Evolutionary conservation across 208 protist genomes (phyloP), one percentile per base, ranked within the genome.

Genomic region (Tritrichomonas foetus): DNA sequence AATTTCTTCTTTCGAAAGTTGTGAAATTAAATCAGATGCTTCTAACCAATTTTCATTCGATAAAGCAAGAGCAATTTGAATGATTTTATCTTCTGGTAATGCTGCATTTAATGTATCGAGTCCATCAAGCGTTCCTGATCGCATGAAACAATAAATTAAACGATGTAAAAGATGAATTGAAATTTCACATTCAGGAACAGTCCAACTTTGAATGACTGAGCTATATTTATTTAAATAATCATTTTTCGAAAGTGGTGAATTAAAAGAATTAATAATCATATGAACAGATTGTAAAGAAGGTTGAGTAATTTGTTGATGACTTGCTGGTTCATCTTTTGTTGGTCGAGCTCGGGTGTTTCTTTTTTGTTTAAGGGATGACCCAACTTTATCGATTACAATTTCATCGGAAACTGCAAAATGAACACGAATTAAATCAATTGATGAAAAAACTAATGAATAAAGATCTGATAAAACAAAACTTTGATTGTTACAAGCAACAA

Each of bases 251-350:
- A 89, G 0, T 39, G 78, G 78, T 39, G 78, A 89, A n/a, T 89
- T 20, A 49, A 89, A 89, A 27, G 47, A 44, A 57, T 89, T 89
- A 25, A 89, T 89, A 0, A 89, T 39, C 78, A 89, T 89, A 44
- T 89, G n/a, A 57, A 89, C 47, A 39, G 47, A n/a, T 2, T 57
- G 39, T 57, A 44, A 47, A n/a, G 41, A 33, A 39, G 47, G 47
- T 16, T 57, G 47, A 39, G 78, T 22, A 53, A 49, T 8, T 82
- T 50, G 8, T 57, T 53, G 41, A 44, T 53, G 47, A 5, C 20
- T 39, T 39, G 47, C 8, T 22, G 74, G 16, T 33, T 89, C 78
- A 8, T 89, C 78, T 89, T 89, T 89, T n/a, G 39, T 20, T 89
- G 39, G 16, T n/a, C 41, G 33, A 20, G 25, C 41, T 82, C 39